Base-by-base conservation (phyloP, 441 rosid genomes). In the Jatropha multifida region DNA sequence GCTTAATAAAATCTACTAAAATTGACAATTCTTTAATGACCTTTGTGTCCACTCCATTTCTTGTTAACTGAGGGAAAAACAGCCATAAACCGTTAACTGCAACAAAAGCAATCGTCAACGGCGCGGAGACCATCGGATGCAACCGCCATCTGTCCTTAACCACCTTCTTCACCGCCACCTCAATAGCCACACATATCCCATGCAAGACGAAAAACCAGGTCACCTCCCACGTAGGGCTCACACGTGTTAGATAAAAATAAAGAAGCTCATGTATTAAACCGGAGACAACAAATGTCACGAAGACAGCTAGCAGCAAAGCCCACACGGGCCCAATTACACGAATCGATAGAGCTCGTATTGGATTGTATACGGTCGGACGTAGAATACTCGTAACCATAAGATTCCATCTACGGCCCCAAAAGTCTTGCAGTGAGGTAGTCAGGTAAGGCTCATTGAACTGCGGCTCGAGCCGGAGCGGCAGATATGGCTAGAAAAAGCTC, bases 351-450 rank as follows among this genome's bases (percentile, higher is more conserved):
- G 48, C 20, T 13, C 55, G 48, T 17, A 69, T 66, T 0, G 78
- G 78, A 3, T 2, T 13, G 23, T 76, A 76, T 20, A 62, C 78
- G 0, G 78, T 62, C 2, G 69, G 69, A 7, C 68, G 69, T 38
- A 76, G 68, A n/a, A 76, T 61, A 15, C 52, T 40, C 0, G 55
- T 69, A 4, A 69, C 78, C 69, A 69, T 23, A 0, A 76, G 64
- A 23, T 76, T 76, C 74, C 79, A 76, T 40, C 79, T 76, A 2
- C 18, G 51, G 8, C 79, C 62, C 79, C 79, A 76, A 42, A 76
- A 76, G 13, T 76, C 79, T 44, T 69, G 79, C 17, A 76, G 12
- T 5, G 74, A 76, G 40, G 74, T 46, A 11, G 78, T 42, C 4
- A 76, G 62, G 60, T 69, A 76, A 3, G 74, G 79, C 64, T 69